These are phyloP conservation scores for Yarrowia divulgata DNA, from an alignment of 805 yeast species.

Conservation along the genomic window DNA sequence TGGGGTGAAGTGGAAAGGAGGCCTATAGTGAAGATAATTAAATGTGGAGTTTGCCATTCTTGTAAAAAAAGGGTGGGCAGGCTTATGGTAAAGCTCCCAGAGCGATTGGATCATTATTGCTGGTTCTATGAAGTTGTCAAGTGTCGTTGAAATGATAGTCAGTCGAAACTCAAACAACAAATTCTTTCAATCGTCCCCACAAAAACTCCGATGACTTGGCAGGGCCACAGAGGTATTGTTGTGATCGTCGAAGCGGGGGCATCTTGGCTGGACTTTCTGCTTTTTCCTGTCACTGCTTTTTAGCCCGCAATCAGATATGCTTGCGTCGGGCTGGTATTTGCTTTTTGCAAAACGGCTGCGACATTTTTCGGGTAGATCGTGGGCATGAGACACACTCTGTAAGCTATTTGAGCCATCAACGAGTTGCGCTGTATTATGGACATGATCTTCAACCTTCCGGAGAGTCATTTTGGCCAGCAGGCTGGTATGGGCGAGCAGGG, in stretches of 20 bases:
- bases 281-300: neutral
- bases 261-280: neutral
- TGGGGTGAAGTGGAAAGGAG: too few species aligned
- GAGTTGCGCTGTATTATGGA: slow-evolving; percentile 1
- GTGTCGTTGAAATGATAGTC: neutral
- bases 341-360: slow-evolving; percentile 29
- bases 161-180: slow-evolving; percentile 8
- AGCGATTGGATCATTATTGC: neutral
- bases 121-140: too few species aligned
- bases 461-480: neutral
- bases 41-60: too few species aligned
- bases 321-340: neutral
- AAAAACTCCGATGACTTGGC: too few species aligned
- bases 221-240: neutral
- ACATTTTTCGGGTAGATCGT: slow-evolving; percentile 25
- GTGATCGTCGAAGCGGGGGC: neutral
- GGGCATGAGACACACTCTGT: slow-evolving; percentile 1
- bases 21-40: too few species aligned
- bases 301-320: neutral
- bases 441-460: too few species aligned
- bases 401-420: neutral
- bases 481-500: too few species aligned
- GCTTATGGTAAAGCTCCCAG: neutral
- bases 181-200: neutral
- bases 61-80: neutral